Percentiles rank a stretch among this genome's conserved stretches.
phyloP scores from a whole-genome alignment of 345 rosid species.

The Lepidium sativum region DNA sequence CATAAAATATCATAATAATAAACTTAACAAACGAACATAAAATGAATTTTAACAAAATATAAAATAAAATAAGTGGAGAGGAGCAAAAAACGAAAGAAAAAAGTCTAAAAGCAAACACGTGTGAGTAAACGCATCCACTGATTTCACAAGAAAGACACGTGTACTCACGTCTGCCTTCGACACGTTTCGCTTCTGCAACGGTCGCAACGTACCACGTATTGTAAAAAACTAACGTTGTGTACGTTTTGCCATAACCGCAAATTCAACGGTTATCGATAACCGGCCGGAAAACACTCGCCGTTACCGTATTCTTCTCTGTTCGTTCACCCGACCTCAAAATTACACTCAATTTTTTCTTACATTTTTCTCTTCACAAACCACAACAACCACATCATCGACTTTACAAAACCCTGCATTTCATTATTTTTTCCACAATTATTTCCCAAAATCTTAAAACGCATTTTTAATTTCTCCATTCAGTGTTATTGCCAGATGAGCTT shows the following conservation, averaged over 20 bases:
- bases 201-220: slow-evolving; percentile 29
- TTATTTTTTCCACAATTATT: background rate
- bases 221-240: slow-evolving; percentile 11
- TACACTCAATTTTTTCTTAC: background rate
- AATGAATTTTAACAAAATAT: background rate
- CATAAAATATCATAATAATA: too few relatives aligned
- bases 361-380: background rate
- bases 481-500: slow-evolving; percentile 19
- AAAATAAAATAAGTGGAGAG: background rate
- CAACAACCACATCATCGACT: background rate
- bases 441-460: background rate
- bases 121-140: slow-evolving; percentile 9
- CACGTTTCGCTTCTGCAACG: slow-evolving; percentile 22
- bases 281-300: background rate
- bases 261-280: background rate
- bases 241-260: slow-evolving; percentile 12
- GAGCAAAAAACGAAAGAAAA: background rate
- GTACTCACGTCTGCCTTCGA: background rate
- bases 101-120: slow-evolving; percentile 3
- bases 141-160: background rate
- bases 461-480: background rate
- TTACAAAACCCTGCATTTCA: background rate
- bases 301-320: background rate
- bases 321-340: background rate
- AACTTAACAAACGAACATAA: too few relatives aligned